Evolutionary conservation across 495 filamentous ascomycete species (phyloP).

Genomic region (Pyrenula massariospora): DNA sequence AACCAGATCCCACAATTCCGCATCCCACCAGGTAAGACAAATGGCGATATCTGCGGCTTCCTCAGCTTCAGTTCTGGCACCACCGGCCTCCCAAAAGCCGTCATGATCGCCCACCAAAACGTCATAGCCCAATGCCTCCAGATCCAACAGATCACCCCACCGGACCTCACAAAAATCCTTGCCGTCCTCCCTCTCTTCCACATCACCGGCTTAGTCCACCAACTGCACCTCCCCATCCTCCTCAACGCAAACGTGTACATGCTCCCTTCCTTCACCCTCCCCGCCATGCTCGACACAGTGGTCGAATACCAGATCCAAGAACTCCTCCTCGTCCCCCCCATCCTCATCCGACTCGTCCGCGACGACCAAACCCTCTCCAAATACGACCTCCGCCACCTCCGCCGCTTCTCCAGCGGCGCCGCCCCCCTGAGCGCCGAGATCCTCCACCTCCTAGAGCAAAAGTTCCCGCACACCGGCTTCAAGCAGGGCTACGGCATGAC

Average conservation of each 20-base stretch:
- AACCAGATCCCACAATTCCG: slow-evolving; percentile 27
- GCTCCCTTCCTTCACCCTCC: slow-evolving; percentile 46
- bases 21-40: slow-evolving; percentile 35
- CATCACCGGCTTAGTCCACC: slow-evolving; percentile 46
- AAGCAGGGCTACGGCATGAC: slow-evolving; percentile 63
- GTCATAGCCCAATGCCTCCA: slow-evolving; percentile 53
- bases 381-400: slow-evolving; percentile 44
- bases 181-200: slow-evolving; percentile 46
- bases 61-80: slow-evolving; percentile 44
- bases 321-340: slow-evolving; percentile 56
- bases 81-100: slow-evolving; percentile 38
- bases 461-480: slow-evolving; percentile 52
- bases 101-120: slow-evolving; percentile 54
- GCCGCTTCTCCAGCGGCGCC: slow-evolving; percentile 43
- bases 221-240: slow-evolving; percentile 44
- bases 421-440: slow-evolving; percentile 57
- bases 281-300: slow-evolving; percentile 40
- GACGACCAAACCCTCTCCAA: slow-evolving; percentile 46
- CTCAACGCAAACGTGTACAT: slow-evolving; percentile 47
- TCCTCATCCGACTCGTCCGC: slow-evolving; percentile 54
- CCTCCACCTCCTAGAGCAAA: slow-evolving; percentile 40
- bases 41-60: slow-evolving; percentile 42
- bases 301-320: slow-evolving; percentile 42
- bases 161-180: slow-evolving; percentile 33
- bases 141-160: slow-evolving; percentile 31